Base-by-base conservation (phyloP, 2,329 filamentous ascomycete species). In the Torrubiellomyces zombiae region DNA sequence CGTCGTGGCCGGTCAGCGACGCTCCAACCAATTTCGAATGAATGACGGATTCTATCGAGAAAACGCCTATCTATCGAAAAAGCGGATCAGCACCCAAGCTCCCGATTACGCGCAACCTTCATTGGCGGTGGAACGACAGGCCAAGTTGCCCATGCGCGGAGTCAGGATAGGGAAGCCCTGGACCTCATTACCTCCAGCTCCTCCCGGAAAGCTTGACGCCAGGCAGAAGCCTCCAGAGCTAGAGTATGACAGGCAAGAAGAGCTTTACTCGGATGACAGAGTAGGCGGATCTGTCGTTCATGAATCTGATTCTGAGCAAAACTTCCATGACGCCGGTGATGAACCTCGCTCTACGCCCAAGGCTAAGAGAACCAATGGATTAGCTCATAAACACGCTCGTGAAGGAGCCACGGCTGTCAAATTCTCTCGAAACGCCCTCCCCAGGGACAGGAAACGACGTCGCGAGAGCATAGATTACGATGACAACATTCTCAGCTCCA, bases 401-500 rank as follows among this genome's bases (percentile, higher is more conserved):
- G 38, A 38, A 20, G 43, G 32, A 25, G 35, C 42, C 16, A 34
- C 39, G 31, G 32, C 38, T 16, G 28, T 34, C 17, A 29, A 31
- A n/a, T 22, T 30, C 9, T 26, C 30, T 9, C 29, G 35, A 10
- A 29, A 26, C 14, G 37, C 28, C 11, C 30, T 31, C 9, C 21
- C 31, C 4, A 40, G 31, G 12, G 40, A 45, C 16, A 48, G 38
- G 23, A 60, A 56, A 27, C 58, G 62, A 17, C 51, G 55, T 9
- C 53, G 48, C 3, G 44, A 43, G 18, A 58, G 50, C 29, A 50
- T 56, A 16, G 67, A 72, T 39, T 72, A 72, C 33, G 62, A 69
- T 31, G 67, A 72, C 39, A 56, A 55, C 21, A 51, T 56, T 20
- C 50, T 72, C n/a, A 53, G 54, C 31, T 42, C 44, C 7, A 72